Conservation (phyloP, 2,329 filamentous ascomycete genomes). For the Aureobasidium sp. region DNA sequence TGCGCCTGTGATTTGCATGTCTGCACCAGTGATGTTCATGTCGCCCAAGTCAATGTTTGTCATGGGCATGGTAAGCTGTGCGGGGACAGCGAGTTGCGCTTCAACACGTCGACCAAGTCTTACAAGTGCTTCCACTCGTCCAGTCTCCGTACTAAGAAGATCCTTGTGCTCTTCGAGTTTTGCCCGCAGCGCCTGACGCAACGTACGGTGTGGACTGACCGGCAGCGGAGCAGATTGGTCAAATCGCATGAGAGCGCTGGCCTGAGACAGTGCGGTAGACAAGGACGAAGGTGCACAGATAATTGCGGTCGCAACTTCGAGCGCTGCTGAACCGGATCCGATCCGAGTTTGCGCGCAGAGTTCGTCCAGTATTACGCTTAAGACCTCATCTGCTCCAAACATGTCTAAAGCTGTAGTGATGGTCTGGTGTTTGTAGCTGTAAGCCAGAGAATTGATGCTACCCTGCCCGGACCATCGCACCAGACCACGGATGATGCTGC, state of each 20-base stretch:
- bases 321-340: slow-evolving; percentile 51
- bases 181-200: slow-evolving; percentile 29
- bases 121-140: slow-evolving; percentile 42
- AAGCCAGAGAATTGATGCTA: slow-evolving; percentile 42
- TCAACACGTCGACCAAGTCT: slow-evolving; percentile 24
- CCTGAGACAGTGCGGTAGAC: slow-evolving; percentile 23
- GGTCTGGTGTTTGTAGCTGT: slow-evolving; percentile 65
- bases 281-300: slow-evolving; percentile 54
- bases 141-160: slow-evolving; percentile 49
- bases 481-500: slow-evolving; percentile 53
- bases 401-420: slow-evolving; percentile 53
- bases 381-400: slow-evolving; percentile 51
- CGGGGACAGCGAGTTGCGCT: slow-evolving; percentile 48
- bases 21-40: slow-evolving; percentile 19
- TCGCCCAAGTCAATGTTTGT: slow-evolving; percentile 24
- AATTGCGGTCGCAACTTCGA: slow-evolving; percentile 61
- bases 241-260: slow-evolving; percentile 9
- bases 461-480: slow-evolving; percentile 53
- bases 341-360: slow-evolving; percentile 53
- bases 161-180: slow-evolving; percentile 43
- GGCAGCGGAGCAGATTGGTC: background rate
- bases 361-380: slow-evolving; percentile 59
- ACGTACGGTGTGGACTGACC: background rate
- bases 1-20: background rate
- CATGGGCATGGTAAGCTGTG: slow-evolving; percentile 35